Base-by-base conservation (phyloP, 495 filamentous ascomycete species). In the Aspergillus kassunensis region DNA sequence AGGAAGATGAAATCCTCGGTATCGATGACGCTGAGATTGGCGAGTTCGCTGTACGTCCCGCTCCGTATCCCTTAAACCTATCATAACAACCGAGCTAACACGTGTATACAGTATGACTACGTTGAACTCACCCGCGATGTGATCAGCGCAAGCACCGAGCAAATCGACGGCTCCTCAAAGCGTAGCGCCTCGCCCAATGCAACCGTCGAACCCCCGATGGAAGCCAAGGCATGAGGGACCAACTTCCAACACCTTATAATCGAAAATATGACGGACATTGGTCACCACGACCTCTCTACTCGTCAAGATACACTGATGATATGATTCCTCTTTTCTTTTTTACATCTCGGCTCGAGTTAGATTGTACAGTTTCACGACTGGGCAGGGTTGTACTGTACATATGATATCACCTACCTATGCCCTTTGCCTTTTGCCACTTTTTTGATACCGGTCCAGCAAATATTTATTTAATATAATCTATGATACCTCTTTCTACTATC, bases 11-110 rank as follows among this genome's bases (percentile, higher is more conserved):
- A 70, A 84, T 95, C 31, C 74, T 91, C 46, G 92, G 92, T 57
- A 91, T 96, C 53, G 92, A 97, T 64, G 92, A 97, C 65, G 85
- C 88, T 24, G 90, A 97, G 73, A 92, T 97, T 64, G 92, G 92
- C 65, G 92, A 97, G 75, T 97, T 96, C 70, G 93, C 93, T 33
- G 80, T 83, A 76, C 62, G 80, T 74, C n/a, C 19, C 41, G 6
- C 15, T 6, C 9, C 21, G 2, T 9, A 18, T 47, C 33, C 18
- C 4, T 44, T 16, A 27, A 27, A 27, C 24, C 4, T 27, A 4
- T 27, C 24, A 27, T 1, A 18, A 44, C 29, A 23, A 55, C 30
- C 51, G 36, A 54, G 25, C 18, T 27, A 18, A 34, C 5, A n/a
- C n/a, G n/a, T n/a, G n/a, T n/a, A n/a, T 15, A 40, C 51, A 82